Base-by-base conservation (phyloP, 1,284 basidiomycete genomes). In the Ceratobasidium papillatum region DNA sequence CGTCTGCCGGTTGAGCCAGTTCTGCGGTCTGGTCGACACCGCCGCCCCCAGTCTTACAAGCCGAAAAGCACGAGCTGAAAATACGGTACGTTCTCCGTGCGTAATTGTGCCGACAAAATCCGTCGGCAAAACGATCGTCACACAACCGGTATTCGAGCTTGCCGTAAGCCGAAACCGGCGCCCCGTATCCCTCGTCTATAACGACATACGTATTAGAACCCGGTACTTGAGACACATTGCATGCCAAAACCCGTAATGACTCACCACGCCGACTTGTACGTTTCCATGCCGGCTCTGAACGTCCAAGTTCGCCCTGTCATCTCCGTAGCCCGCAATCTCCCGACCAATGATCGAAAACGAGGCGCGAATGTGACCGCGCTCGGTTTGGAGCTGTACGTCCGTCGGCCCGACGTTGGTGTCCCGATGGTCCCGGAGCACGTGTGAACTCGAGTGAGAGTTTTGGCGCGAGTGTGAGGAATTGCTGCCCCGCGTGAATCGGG, bases 81-180 rank as follows among this genome's bases (percentile, higher is more conserved):
- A 72, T 4, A 41, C 30, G 14, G 68, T 72, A 4, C 68, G 68
- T 36, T 72, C 68, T 34, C 68, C 68, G 32, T 72, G 68, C 11
- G 68, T 72, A 47, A 72, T 51, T 61, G 68, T 72, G 14, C 68
- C 68, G 4, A 72, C 68, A 51, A 72, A 72, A 32, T 72, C 68
- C 3, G 56, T n/a, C 5, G 68, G 68, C 9, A 72, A 38, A 61
- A 61, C n/a, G 25, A 72, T 56, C 19, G 56, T 59, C 4, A 72
- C 56, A 25, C 56, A 36, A 1, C 68, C 68, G 43, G 41, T 61
- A 17, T 72, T 56, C 19, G 68, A 72, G 43, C 68, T 72, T 25
- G 56, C 68, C 22, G 68, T 72, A 22, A 72, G 56, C 56, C 68
- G 54, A 43, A 72, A 72, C 27, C 56, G 68, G 56, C 56, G 56